Conservation (phyloP, 257 asterid genomes). For the Scutellaria baicalensis region DNA sequence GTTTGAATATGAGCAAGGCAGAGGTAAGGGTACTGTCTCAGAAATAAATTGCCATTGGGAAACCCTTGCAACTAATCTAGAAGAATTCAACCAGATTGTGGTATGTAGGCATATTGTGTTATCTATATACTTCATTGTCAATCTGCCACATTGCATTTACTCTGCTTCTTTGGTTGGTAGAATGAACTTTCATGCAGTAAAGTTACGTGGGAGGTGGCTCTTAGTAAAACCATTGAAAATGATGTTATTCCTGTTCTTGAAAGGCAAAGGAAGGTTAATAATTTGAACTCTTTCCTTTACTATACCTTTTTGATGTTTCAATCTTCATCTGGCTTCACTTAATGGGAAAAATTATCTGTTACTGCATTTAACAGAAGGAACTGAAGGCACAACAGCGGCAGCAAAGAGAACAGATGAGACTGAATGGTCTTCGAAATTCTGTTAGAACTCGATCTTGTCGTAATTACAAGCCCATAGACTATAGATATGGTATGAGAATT, state of each 20-base stretch:
- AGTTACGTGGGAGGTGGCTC: conserved; percentile 53
- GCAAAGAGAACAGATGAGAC: conserved; percentile 34
- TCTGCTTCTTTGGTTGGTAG: conserved; percentile 37
- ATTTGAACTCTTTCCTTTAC: conserved; percentile 3
- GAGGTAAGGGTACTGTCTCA: conserved; percentile 21
- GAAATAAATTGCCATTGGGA: conserved; percentile 59
- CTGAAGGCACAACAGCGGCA: conserved; percentile 35
- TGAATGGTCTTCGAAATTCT: conserved; percentile 30
- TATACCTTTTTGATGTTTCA: neutral
- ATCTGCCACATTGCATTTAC: conserved; percentile 6
- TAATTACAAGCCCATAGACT: conserved; percentile 44
- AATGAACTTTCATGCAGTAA: conserved; percentile 47
- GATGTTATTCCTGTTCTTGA: conserved; percentile 62
- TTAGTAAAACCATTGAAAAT: conserved; percentile 42
- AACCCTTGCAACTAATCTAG: conserved; percentile 74
- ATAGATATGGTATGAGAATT: conserved; percentile 52
- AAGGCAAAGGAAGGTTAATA: conserved; percentile 64
- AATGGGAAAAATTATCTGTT: conserved; percentile 1
- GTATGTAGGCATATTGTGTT: conserved; percentile 33
- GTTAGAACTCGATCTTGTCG: conserved; percentile 57
- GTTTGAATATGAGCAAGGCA: conserved; percentile 23
- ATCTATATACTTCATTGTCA: neutral
- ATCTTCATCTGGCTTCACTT: conserved; percentile 9
- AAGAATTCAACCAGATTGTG: conserved; percentile 64
- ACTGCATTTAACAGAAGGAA: conserved; percentile 57